Percentiles rank a stretch among this genome's conserved stretches.
These are phyloP conservation scores for Aspergillus sergii DNA, from an alignment of 2,329 filamentous ascomycete genomes.

Conservation along the genomic window DNA sequence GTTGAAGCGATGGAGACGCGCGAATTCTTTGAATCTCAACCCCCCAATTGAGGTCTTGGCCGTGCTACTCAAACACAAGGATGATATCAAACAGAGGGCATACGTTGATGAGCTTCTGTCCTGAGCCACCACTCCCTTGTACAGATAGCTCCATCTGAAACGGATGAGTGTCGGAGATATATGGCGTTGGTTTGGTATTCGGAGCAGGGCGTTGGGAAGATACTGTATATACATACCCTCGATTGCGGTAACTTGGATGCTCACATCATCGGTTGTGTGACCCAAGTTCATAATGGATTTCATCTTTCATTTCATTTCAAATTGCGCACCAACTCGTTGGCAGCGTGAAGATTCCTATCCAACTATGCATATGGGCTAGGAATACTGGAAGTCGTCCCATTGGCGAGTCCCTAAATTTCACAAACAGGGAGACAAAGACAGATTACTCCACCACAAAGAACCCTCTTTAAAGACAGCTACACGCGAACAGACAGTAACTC, in stretches of 20 bases:
- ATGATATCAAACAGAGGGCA: slow-evolving; percentile 59
- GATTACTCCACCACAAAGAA: background rate
- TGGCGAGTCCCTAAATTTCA: background rate
- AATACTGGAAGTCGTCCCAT: background rate
- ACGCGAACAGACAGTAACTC: background rate
- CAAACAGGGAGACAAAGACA: background rate
- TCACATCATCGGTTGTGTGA: background rate
- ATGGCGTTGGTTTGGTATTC: background rate
- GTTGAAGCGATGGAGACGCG: slow-evolving; percentile 83
- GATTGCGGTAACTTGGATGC: background rate
- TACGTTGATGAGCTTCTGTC: slow-evolving; percentile 56
- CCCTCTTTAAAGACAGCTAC: background rate
- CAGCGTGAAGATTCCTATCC: background rate
- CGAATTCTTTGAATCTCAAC: slow-evolving; percentile 76
- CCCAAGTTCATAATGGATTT: background rate
- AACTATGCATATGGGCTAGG: background rate
- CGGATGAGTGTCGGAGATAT: background rate
- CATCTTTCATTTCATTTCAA: background rate
- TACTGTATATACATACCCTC: slow-evolving; percentile 5
- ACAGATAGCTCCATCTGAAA: background rate
- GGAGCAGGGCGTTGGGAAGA: background rate
- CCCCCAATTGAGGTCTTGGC: slow-evolving; percentile 90
- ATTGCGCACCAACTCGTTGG: background rate
- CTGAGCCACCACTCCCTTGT: slow-evolving; percentile 18
- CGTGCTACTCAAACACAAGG: slow-evolving; percentile 69